phyloP scores from a whole-genome alignment of 2,329 filamentous ascomycete species.

The Volutella citrinella region DNA sequence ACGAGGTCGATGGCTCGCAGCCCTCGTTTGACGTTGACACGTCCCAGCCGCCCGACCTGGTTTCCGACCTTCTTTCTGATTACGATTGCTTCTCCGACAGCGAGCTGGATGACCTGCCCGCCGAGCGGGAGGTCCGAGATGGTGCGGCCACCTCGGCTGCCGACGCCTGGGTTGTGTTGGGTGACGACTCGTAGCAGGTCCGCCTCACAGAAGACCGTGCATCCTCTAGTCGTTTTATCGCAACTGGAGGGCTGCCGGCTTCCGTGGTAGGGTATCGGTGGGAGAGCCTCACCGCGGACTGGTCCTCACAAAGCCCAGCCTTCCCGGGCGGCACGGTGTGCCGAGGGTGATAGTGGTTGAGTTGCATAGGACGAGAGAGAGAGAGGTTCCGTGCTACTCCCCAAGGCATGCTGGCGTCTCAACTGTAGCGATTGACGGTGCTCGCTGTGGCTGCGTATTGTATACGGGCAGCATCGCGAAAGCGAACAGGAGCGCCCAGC shows the following conservation, averaged over 20 bases:
- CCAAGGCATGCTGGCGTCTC: too few species aligned
- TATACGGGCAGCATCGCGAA: too few species aligned
- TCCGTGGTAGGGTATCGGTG: slow-evolving; percentile 24
- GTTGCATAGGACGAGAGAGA: neutral
- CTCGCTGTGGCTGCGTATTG: too few species aligned
- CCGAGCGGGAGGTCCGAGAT: slow-evolving; percentile 30
- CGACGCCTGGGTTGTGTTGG: slow-evolving; percentile 42
- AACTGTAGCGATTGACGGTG: too few species aligned
- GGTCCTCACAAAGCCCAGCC: slow-evolving; percentile 32
- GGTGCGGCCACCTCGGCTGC: slow-evolving; percentile 24
- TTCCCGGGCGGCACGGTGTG: slow-evolving; percentile 10
- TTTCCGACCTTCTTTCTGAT: slow-evolving; percentile 32
- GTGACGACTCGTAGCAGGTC: slow-evolving; percentile 47
- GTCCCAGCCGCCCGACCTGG: slow-evolving; percentile 34
- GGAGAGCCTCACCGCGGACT: slow-evolving; percentile 34
- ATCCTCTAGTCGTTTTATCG: slow-evolving; percentile 26
- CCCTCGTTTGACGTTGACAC: slow-evolving; percentile 34
- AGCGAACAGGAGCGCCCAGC: too few species aligned
- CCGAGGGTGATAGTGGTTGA: slow-evolving; percentile 13
- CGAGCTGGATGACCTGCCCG: slow-evolving; percentile 30
- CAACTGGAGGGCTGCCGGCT: too few species aligned
- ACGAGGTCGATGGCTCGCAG: slow-evolving; percentile 34
- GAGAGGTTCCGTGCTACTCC: too few species aligned
- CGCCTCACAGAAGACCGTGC: slow-evolving; percentile 29
- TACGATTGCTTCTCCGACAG: slow-evolving; percentile 37